A percentile compares a stretch with the other conserved stretches of the same genome.
Evolutionary conservation across 495 filamentous ascomycete species (phyloP).

Genomic region (Aspergillus conjunctus): DNA sequence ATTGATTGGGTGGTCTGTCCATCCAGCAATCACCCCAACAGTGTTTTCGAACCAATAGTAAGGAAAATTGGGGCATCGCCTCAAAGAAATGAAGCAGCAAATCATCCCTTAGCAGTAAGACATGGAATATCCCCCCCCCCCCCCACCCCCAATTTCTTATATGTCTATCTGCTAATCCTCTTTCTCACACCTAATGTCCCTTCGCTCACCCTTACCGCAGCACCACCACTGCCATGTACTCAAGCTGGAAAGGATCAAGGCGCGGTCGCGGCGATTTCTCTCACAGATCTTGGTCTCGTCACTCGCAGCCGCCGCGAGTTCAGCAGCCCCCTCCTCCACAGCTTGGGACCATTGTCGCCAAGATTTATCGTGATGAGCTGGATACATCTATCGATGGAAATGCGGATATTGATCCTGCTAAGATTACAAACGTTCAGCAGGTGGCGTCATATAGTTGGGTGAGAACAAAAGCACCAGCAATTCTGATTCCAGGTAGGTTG

Average conservation of each 20-base stretch:
- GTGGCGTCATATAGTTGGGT: slow-evolving; percentile 61
- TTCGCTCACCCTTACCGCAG: not conserved
- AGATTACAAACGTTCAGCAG: slow-evolving; percentile 29
- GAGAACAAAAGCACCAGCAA: slow-evolving; percentile 37
- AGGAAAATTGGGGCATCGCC: too few relatives aligned
- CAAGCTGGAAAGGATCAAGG: not conserved
- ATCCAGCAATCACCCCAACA: too few relatives aligned
- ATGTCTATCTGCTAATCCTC: too few relatives aligned
- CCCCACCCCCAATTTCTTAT: too few relatives aligned
- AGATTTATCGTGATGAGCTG: slow-evolving; percentile 24
- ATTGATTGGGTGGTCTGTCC: not conserved
- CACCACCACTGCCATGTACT: not conserved
- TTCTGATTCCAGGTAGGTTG: slow-evolving; percentile 56
- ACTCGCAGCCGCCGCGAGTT: not conserved
- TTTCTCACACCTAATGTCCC: not conserved
- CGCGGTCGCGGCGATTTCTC: not conserved
- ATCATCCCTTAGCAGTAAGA: too few relatives aligned
- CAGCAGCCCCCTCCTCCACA: slow-evolving; percentile 9
- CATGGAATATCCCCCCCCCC: too few relatives aligned
- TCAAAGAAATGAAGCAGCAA: too few relatives aligned
- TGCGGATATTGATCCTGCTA: slow-evolving; percentile 1
- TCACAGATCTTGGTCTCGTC: not conserved
- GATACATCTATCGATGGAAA: slow-evolving; percentile 5
- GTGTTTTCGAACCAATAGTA: too few relatives aligned
- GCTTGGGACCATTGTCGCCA: slow-evolving; percentile 29